These are phyloP conservation scores for Lachnellula subtilissima DNA, from an alignment of 2,329 filamentous ascomycete genomes.

Conservation along the genomic window DNA sequence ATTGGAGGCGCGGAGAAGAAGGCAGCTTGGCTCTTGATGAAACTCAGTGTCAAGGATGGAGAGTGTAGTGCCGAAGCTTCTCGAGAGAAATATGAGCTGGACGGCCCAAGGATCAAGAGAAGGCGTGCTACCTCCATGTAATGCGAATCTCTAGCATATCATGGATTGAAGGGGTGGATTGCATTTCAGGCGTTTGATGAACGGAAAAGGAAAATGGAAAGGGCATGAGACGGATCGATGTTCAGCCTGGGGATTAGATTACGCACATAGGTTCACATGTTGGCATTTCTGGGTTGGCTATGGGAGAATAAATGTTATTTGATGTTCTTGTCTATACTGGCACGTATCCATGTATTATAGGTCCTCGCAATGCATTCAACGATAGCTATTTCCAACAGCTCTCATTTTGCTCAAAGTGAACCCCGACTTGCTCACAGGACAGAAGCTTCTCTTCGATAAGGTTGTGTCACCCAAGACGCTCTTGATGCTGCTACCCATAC, in stretches of 20 bases:
- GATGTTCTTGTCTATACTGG: neutral
- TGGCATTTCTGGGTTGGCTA: neutral
- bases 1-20: conserved; percentile 37
- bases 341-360: conserved; percentile 3
- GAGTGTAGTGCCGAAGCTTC: conserved; percentile 6
- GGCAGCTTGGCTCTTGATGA: conserved; percentile 45
- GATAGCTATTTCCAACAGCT: neutral
- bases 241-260: neutral
- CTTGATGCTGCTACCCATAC: neutral
- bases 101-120: conserved; percentile 36
- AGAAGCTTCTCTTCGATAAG: neutral
- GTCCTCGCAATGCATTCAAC: conserved; percentile 5
- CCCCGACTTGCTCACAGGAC: neutral
- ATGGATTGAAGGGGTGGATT: neutral
- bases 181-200: neutral
- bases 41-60: conserved; percentile 39
- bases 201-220: neutral
- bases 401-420: neutral
- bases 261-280: neutral
- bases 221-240: conserved; percentile 1
- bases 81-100: conserved; percentile 2
- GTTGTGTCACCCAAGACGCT: neutral
- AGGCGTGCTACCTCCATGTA: conserved; percentile 37
- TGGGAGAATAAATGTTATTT: neutral
- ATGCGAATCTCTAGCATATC: neutral